These are phyloP conservation scores for Candida montana DNA, from an alignment of 805 yeast species.

Conservation along the genomic window DNA sequence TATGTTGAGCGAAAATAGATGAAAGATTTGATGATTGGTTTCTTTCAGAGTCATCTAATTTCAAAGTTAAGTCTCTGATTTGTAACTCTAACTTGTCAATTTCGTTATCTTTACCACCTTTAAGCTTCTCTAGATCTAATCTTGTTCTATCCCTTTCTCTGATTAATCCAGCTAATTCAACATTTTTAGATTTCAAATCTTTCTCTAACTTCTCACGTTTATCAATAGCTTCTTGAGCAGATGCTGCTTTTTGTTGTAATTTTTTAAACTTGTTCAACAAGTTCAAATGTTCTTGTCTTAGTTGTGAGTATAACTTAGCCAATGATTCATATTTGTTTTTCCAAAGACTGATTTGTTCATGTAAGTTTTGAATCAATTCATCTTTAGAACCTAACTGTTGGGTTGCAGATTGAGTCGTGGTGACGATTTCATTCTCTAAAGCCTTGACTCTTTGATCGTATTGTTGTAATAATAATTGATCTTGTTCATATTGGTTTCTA, in stretches of 20 bases:
- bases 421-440: slow-evolving; percentile 65
- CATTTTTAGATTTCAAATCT: slow-evolving; percentile 78
- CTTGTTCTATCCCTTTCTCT: slow-evolving; percentile 87
- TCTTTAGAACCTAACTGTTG: slow-evolving; percentile 74
- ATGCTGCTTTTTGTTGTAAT: slow-evolving; percentile 78
- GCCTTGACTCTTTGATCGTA: slow-evolving; percentile 82
- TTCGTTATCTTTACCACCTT: slow-evolving; percentile 59
- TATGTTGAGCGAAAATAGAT: slow-evolving; percentile 54
- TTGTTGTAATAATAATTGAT: slow-evolving; percentile 77
- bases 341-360: slow-evolving; percentile 76
- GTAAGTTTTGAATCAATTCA: slow-evolving; percentile 60
- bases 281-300: slow-evolving; percentile 86
- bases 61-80: slow-evolving; percentile 53
- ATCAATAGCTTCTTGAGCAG: slow-evolving; percentile 85
- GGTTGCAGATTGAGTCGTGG: slow-evolving; percentile 57
- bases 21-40: slow-evolving; percentile 59
- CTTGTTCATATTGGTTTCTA: slow-evolving; percentile 79
- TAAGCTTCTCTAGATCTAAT: slow-evolving; percentile 67
- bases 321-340: slow-evolving; percentile 81
- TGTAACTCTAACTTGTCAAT: slow-evolving; percentile 62
- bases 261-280: slow-evolving; percentile 73
- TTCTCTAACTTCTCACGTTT: slow-evolving; percentile 77
- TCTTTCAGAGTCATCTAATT: slow-evolving; percentile 55
- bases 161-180: slow-evolving; percentile 83
- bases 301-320: slow-evolving; percentile 84